Percentiles rank a stretch among this genome's conserved stretches.
Evolutionary conservation across 2,329 filamentous ascomycete genomes (phyloP).

Genomic region (Aspergillus texensis): DNA sequence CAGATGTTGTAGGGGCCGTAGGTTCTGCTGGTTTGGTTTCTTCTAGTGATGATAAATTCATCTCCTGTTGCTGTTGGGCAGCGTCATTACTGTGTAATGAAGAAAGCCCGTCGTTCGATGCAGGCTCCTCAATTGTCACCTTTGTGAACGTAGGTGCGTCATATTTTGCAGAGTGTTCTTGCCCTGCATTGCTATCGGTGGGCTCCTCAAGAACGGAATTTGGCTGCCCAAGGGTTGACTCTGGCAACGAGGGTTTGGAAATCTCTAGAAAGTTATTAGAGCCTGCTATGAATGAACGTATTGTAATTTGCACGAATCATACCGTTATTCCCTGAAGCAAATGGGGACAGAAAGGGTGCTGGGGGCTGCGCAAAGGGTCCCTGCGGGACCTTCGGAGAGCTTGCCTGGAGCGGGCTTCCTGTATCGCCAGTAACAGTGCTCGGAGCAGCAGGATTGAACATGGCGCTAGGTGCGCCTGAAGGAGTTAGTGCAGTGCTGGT

Average conservation of each 20-base stretch:
- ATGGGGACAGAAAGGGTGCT: conserved; percentile 2
- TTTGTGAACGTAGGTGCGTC: not conserved
- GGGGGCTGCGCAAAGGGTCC: conserved; percentile 3
- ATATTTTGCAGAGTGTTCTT: not conserved
- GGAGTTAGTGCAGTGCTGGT: conserved; percentile 11
- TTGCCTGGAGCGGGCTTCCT: not conserved
- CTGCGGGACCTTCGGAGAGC: not conserved
- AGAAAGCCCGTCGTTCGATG: not conserved
- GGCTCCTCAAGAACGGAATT: not conserved
- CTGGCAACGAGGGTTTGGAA: conserved; percentile 2
- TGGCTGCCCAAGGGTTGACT: not conserved
- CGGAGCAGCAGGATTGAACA: conserved; percentile 14
- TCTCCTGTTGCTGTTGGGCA: not conserved
- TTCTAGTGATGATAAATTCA: not conserved
- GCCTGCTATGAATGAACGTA: not conserved
- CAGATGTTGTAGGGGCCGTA: not conserved
- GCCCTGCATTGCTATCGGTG: not conserved
- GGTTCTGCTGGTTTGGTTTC: not conserved
- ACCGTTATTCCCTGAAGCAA: conserved; percentile 18
- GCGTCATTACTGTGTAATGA: not conserved
- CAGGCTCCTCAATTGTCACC: not conserved
- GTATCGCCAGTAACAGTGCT: not conserved
- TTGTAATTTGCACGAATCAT: not conserved
- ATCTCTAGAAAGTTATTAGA: conserved; percentile 13
- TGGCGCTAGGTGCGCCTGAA: conserved; percentile 3